Base-by-base conservation (phyloP, 768 basidiomycete species). In the Russula griseocarnosa region DNA sequence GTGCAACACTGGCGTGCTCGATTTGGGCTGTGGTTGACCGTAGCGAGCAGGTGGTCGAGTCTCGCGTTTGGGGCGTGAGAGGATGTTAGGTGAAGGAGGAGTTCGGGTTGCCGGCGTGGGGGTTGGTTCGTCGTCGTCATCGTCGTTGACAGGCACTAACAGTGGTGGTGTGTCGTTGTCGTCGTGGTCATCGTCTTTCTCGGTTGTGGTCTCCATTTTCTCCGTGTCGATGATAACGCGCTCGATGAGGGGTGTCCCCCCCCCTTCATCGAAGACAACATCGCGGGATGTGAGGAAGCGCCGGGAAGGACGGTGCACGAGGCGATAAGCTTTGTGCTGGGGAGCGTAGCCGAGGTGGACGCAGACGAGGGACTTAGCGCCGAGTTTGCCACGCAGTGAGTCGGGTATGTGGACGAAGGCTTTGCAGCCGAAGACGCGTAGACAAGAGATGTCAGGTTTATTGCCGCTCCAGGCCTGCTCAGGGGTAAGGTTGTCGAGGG, bases 221-320 rank as follows among this genome's bases (percentile, higher is more conserved):
- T n/a, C n/a, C n/a, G n/a, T n/a, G n/a, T 28, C 28, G 4, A 28
- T 28, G 28, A 28, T 28, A 2, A 28, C 28, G 4, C 28, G 28
- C 28, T 28, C 28, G 28, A 28, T 28, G 28, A 28, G 28, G 4
- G 28, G 28, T 28, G 28, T 30, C n/a, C 51, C 62, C 11, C 49
- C 58, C 24, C 64, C 64, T 59, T 70, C 55, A 16, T 66, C 60
- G 34, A 70, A 70, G 5, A 63, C 34, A 32, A 68, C 51, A 14
- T 69, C 61, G 1, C 51, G 61, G 0, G 61, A 70, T 5, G 59
- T 57, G 7, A 63, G 22, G 7, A 61, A 47, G 0, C 56, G 18
- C 1, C 60, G 16, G 0, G 44, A 51, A 0, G 58, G 55, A 3
- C 51, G 65, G 42, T 68, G 64, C 0, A 61, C 36, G 1, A 66